These are phyloP conservation scores for Paracamarosporium sp. DNA, from an alignment of 2,329 filamentous ascomycete genomes.

Conservation along the genomic window DNA sequence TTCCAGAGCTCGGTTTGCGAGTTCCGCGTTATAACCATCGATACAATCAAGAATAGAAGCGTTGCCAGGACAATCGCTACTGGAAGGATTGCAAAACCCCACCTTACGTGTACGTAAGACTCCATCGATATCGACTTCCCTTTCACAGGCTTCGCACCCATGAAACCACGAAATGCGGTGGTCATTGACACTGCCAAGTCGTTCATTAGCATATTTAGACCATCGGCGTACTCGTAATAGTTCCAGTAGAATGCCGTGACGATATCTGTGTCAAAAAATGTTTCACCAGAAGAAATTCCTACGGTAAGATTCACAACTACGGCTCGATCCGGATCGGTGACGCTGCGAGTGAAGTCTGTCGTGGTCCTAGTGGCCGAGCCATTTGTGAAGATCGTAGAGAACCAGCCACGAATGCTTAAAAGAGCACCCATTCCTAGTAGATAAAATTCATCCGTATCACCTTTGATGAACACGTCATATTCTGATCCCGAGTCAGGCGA, in stretches of 20 bases:
- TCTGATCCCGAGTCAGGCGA: conserved; percentile 12
- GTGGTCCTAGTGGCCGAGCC: conserved; percentile 22
- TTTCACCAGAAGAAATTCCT: conserved; percentile 21
- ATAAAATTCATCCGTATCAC: conserved; percentile 10
- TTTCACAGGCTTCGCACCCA: conserved; percentile 11
- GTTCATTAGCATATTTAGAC: conserved; percentile 21
- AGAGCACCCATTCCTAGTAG: conserved; percentile 19
- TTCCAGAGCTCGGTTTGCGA: conserved; percentile 21
- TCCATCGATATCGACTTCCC: conserved; percentile 17
- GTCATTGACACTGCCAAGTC: conserved; percentile 21
- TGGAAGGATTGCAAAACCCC: conserved; percentile 19
- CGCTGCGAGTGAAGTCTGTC: conserved; percentile 19
- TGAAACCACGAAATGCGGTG: conserved; percentile 21
- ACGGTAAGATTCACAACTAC: conserved; percentile 23
- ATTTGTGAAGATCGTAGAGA: conserved; percentile 20
- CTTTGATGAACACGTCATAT: conserved; percentile 16
- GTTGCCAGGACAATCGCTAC: conserved; percentile 14
- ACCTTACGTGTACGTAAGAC: conserved; percentile 19
- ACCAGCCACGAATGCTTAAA: conserved; percentile 15
- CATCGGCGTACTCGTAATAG: conserved; percentile 19
- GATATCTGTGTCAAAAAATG: conserved; percentile 21
- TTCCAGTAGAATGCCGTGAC: conserved; percentile 24
- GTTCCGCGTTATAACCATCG: conserved; percentile 17
- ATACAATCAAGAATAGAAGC: conserved; percentile 14
- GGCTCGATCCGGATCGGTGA: conserved; percentile 20